Evolutionary conservation across 2,329 filamentous ascomycete species (phyloP), one percentile per base, ranked within the genome.

Genomic region (Arthrobotrys entomopaga): DNA sequence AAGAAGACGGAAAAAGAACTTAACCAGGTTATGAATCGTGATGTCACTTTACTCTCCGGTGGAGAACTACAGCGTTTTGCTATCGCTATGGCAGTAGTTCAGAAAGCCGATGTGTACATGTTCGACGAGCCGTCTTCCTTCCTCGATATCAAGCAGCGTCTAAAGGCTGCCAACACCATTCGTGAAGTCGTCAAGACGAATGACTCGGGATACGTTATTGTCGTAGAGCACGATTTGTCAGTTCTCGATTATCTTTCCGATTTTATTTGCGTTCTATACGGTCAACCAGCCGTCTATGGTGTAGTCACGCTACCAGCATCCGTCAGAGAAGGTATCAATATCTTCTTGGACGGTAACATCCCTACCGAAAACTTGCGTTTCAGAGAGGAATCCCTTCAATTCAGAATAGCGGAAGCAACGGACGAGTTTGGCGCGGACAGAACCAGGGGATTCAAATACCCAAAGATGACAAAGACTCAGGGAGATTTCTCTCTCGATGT

Each of bases 121-220:
- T 99, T 99, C 80, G 95, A 99, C 83, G 95, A 99, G 85, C 96
- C 96, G 16, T 98, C 94, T 46, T 99, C 95, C 42, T 99, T 97
- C 83, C 88, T 99, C 70, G 96, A 99, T 90, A 95, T 99, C 81
- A 98, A 98, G 87, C 95, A 99, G 84, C 91, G 95, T 89, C 85
- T 99, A 78, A 91, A 90, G 78, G 95, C 96, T 76, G 94, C 92
- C 79, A 88, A 90, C 79, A 91, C 96, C 79, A 98, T 99, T 79
- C 93, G 95, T 78, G 93, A 92, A 77, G 88, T 99, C 57, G 87
- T 97, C 64, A 88, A 91, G 54, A 88, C 92, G 53, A 88, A 97
- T 79, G 92, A 96, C 84, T 26, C 29, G 16, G 71, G 65, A 60
- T 99, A 98, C 81, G 91, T 99, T 80, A 98, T 99, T 79, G 94